Conservation (phyloP, 331 rosid genomes). For the Quercus phellos region DNA sequence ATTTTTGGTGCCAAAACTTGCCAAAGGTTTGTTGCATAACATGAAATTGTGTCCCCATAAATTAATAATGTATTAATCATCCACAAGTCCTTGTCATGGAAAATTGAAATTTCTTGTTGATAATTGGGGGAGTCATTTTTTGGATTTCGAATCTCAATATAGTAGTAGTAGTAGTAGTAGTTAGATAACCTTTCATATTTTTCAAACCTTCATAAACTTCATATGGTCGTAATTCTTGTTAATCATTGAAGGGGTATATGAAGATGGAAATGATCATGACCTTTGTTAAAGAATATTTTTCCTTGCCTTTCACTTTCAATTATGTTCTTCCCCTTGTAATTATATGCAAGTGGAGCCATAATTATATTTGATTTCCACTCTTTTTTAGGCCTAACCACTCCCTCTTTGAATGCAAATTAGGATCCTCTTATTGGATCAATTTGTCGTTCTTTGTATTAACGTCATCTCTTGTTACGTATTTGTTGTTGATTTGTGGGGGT, state of each 20-base stretch:
- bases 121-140: constrained; percentile 27
- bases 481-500: constrained; percentile 35
- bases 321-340: constrained; percentile 19
- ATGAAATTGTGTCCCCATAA: not conserved
- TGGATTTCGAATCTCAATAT: not conserved
- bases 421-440: constrained; percentile 25
- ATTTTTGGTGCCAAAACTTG: constrained; percentile 1
- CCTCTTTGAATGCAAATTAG: constrained; percentile 23
- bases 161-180: not conserved
- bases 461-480: constrained; percentile 27
- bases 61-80: not conserved
- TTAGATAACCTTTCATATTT: constrained; percentile 29
- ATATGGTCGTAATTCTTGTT: constrained; percentile 54
- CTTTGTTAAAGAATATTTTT: not conserved
- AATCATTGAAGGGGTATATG: constrained; percentile 48
- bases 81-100: not conserved
- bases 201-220: constrained; percentile 32
- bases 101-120: constrained; percentile 20
- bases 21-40: constrained; percentile 16
- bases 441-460: constrained; percentile 6
- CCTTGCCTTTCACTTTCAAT: constrained; percentile 21
- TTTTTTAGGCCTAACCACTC: constrained; percentile 37
- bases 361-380: constrained; percentile 25
- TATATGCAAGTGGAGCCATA: constrained; percentile 37
- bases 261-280: constrained; percentile 43